Evolutionary conservation across 2,329 filamentous ascomycete species (phyloP), one percentile per base, ranked within the genome.

Genomic region (Grosmannia penicillata): DNA sequence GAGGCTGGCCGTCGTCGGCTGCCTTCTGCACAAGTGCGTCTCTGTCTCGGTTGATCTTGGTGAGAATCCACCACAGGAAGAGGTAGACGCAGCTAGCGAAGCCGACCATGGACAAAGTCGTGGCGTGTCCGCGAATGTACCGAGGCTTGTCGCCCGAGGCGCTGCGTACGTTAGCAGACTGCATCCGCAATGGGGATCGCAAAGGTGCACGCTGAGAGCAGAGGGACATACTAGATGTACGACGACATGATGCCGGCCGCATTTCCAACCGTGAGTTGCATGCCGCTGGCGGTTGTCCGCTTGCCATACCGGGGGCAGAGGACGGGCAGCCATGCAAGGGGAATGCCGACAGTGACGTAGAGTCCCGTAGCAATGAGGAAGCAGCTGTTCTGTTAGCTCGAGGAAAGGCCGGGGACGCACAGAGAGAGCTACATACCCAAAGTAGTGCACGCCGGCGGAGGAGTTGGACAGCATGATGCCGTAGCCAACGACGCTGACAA

Each of bases 301-400:
- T 87, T 87, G 9, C 80, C 81, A 46, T 86, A 87, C 6, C 82
- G 65, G 1, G 82, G 82, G 14, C 70, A 68, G 43, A 85, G 86
- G 15, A 70, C 75, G 0, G 78, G 70, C 28, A 78, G 47, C 37
- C 70, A 74, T 26, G 69, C 68, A n/a, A 74, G 50, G 5, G 70
- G 70, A 42, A 74, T 45, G 0, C 70, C 68, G 4, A 73, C 68
- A 4, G 68, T 55, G 19, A 72, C 61, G 47, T 87, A 89, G 3
- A 89, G 53, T 0, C 82, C 82, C 43, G 75, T 66, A 0, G 82
- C 81, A 1, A 86, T 72, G n/a, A 89, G 59, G 53, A 86, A 80
- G 44, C 80, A 85, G 3, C 74, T 36, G 11, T 4, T 8, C 5
- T 17, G 26, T 36, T 18, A 36, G 22, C 18, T 15, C 4, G 34